phyloP scores from a whole-genome alignment of 2,329 filamentous ascomycete genomes.

The Colletotrichum somersetense region DNA sequence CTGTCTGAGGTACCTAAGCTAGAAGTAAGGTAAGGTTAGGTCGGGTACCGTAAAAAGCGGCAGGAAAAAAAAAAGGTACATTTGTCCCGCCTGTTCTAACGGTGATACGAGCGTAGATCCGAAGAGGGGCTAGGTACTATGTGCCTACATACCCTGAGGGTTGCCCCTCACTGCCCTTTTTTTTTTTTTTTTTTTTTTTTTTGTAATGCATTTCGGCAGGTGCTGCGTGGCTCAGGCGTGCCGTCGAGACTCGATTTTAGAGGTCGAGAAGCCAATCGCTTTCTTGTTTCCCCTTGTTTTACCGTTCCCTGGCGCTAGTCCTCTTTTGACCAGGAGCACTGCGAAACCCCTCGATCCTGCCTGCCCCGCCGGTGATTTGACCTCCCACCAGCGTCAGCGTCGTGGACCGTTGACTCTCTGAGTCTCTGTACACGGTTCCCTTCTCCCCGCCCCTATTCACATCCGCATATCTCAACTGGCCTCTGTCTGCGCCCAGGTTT shows the following conservation, averaged over 20 bases:
- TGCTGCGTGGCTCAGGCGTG: slow-evolving; percentile 22
- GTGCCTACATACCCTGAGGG: slow-evolving; percentile 7
- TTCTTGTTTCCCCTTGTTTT: slow-evolving; percentile 38
- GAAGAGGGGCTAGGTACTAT: background rate
- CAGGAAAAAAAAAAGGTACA: slow-evolving; percentile 4
- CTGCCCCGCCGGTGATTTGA: slow-evolving; percentile 35
- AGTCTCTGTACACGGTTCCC: background rate
- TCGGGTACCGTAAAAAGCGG: slow-evolving; percentile 1
- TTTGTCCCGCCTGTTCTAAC: background rate
- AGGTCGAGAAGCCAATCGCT: slow-evolving; percentile 16
- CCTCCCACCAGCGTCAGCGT: slow-evolving; percentile 10
- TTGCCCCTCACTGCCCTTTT: slow-evolving; percentile 18
- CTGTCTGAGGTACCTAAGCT: slow-evolving; percentile 15
- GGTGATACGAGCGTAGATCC: background rate
- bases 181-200: background rate
- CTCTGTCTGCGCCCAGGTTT: background rate
- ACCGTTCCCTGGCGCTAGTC: slow-evolving; percentile 39
- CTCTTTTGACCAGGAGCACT: slow-evolving; percentile 4
- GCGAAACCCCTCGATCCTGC: slow-evolving; percentile 40
- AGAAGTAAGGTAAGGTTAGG: slow-evolving; percentile 19
- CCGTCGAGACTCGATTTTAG: slow-evolving; percentile 34
- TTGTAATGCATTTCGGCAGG: background rate
- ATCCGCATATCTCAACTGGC: slow-evolving; percentile 3
- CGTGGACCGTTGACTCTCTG: too few relatives aligned
- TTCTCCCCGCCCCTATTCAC: too few relatives aligned